phyloP scores from a whole-genome alignment of 768 basidiomycete species.

The Boletellus ananas region DNA sequence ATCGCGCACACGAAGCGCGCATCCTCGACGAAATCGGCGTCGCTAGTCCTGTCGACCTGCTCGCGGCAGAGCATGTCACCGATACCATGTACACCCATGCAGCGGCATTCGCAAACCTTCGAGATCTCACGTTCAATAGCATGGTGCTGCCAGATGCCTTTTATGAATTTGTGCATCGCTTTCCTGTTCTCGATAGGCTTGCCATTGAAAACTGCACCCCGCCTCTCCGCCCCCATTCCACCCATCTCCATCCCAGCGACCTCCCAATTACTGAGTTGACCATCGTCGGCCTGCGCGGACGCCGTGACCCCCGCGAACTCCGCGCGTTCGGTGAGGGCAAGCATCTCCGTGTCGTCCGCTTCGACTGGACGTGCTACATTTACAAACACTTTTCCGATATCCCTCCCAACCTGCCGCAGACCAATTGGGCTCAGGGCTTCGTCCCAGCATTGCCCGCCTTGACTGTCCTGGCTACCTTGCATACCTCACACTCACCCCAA shows the following conservation, averaged over 20 bases:
- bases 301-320: constrained; percentile 21
- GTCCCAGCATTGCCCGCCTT: constrained; percentile 9
- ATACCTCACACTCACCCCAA: not conserved
- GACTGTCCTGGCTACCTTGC: constrained; percentile 6
- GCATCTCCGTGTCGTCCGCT: constrained; percentile 38
- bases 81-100: constrained; percentile 20
- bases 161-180: constrained; percentile 33
- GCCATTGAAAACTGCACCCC: constrained; percentile 39
- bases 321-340: constrained; percentile 35
- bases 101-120: constrained; percentile 31
- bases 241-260: constrained; percentile 25
- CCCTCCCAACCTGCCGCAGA: not conserved
- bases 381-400: constrained; percentile 27
- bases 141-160: constrained; percentile 37
- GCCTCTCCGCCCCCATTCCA: constrained; percentile 19
- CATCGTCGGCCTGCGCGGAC: constrained; percentile 35
- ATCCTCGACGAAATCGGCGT: constrained; percentile 21
- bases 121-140: constrained; percentile 35
- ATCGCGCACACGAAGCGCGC: constrained; percentile 24
- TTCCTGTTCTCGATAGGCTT: constrained; percentile 38
- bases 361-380: constrained; percentile 42
- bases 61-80: constrained; percentile 18
- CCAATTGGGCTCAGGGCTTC: constrained; percentile 16
- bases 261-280: constrained; percentile 44
- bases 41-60: constrained; percentile 16